Evolutionary conservation across 2,329 filamentous ascomycete genomes (phyloP), one percentile per base, ranked within the genome.

Genomic region (Monilinia fructigena): DNA sequence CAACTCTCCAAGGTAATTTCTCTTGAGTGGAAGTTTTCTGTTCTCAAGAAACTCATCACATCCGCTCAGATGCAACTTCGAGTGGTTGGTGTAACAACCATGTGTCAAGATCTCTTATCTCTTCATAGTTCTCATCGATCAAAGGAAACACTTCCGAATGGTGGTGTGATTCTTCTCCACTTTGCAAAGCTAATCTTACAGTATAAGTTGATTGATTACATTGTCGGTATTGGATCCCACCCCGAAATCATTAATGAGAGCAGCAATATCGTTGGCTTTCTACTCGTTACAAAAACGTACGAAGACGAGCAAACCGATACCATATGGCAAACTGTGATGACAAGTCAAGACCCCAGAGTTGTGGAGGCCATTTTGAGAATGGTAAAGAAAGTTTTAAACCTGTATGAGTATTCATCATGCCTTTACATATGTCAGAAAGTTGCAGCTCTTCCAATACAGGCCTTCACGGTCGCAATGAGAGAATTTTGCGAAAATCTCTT

Each of bases 31-130:
- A 88, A 86, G 61, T 87, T 97, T 72, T 81, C 82, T 54, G 80
- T 89, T 1, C 80, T 91, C 62, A 86, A 86, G 72, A 89, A 86
- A 71, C 87, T 94, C 71, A 88, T 97, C 63, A 87, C 85, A 73
- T 94, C 91, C 66, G 89, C 91, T 47, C 91, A 94, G 73, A 97
- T 98, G 92, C 92, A 96, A 74, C 82, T 97, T 48, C 89, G 94
- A 48, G 90, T 96, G 16, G 84, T 86, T 75, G 92, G 92, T 26
- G 88, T 94, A 60, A 85, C 86, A n/a, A 81, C 81, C 26, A 89
- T 97, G 85, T 90, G 91, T 70, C 75, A 74, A 11, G 87, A 91
- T 40, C 82, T 97, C 47, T 84, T 96, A 11, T 75, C 77, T 0
- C 80, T 91, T 31, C 95, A 88, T 82, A 85, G 83, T 66, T 80